Base-by-base conservation (phyloP, 2,329 filamentous ascomycete genomes). In the Fusarium dimerum region DNA sequence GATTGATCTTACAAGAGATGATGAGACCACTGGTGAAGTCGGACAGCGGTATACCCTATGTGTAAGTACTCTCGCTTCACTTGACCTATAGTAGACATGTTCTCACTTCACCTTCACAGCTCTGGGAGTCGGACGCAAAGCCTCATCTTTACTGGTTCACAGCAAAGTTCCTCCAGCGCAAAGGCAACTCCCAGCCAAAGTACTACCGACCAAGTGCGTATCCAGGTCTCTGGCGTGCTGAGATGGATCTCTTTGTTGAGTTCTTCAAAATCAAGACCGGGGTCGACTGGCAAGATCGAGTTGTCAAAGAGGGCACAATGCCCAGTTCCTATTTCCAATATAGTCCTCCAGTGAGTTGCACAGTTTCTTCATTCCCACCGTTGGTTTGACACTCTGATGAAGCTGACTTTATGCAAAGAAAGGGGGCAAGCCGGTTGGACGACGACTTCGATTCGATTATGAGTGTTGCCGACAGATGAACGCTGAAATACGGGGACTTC, bases 111-210 rank as follows among this genome's bases (percentile, higher is more conserved):
- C 5, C 9, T 11, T n/a, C 56, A 26, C 20, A 91, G 86, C 76
- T 92, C 46, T 89, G 84, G 72, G 83, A 90, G 68, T 87, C 85
- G 6, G 77, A 83, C 54, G 73, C 78, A 11, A 70, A 72, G 13
- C 86, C 86, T 0, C 75, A 73, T 52, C 78, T 81, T 0, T 92
- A 90, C 71, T 80, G 78, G 58, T 81, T 83, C 43, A 81, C 81
- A 8, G 78, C 77, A 43, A 82, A 81, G 48, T 76, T 74, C 58
- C 76, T 74, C 61, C 74, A 75, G 47, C 73, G 70, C 49, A 74
- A 69, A 7, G 68, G 70, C 7, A 71, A 71, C 52, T 63, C 57
- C 6, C 66, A 70, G 16, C 66, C 74, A 7, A 67, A 60, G 3
- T 72, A 72, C 36, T 61, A 75, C 52, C 71, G 74, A 0, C 72